Percentiles rank a stretch among this genome's conserved stretches.
phyloP scores from a whole-genome alignment of 257 asterid genomes.

The Solanum rostratum region DNA sequence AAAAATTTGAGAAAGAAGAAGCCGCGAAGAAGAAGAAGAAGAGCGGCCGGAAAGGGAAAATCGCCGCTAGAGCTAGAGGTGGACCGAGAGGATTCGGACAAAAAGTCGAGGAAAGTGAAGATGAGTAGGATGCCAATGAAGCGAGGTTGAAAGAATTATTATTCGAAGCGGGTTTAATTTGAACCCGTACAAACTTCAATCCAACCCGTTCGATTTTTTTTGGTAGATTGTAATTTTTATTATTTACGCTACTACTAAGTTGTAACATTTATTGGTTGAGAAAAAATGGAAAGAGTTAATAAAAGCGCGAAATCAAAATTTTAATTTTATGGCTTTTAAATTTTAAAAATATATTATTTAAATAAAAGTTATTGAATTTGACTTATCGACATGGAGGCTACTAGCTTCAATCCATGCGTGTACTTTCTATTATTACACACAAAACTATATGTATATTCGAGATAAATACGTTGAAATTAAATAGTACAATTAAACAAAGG shows the following conservation, averaged over 20 bases:
- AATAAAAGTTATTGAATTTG: too few relatives aligned
- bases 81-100: slow-evolving; percentile 94
- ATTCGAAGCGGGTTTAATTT: not conserved
- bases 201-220: fast-evolving
- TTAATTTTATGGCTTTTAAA: too few relatives aligned
- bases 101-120: slow-evolving; percentile 34
- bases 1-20: slow-evolving; percentile 73
- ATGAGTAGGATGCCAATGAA: not conserved
- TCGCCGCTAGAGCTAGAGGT: slow-evolving; percentile 30
- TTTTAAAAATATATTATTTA: too few relatives aligned
- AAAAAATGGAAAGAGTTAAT: too few relatives aligned
- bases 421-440: not conserved
- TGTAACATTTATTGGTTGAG: not conserved
- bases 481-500: too few relatives aligned
- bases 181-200: not conserved
- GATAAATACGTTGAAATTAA: too few relatives aligned
- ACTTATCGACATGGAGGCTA: too few relatives aligned
- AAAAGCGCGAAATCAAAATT: too few relatives aligned
- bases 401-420: too few relatives aligned
- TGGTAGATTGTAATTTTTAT: not conserved
- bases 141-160: not conserved
- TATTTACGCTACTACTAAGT: not conserved
- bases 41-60: slow-evolving; percentile 35
- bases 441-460: too few relatives aligned
- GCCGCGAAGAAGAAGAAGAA: slow-evolving; percentile 51